Evolutionary conservation across 768 basidiomycete genomes (phyloP).

Genomic region (Rhizopogon roseolus): DNA sequence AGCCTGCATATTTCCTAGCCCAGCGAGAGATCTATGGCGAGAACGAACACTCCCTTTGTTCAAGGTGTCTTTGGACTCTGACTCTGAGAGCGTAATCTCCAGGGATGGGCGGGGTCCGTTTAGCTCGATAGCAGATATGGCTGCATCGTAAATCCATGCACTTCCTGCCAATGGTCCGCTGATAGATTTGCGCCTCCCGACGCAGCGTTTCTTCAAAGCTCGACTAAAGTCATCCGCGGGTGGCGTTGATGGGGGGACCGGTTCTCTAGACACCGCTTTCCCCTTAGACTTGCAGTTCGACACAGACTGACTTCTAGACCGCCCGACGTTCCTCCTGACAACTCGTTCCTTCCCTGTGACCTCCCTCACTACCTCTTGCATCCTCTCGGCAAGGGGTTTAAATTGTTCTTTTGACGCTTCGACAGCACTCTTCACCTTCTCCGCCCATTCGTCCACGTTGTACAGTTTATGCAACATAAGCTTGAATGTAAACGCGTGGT

Average conservation of each 20-base stretch:
- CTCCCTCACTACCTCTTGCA: slow-evolving; percentile 12
- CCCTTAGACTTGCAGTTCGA: slow-evolving; percentile 13
- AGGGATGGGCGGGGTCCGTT: slow-evolving; percentile 11
- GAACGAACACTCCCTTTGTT: slow-evolving; percentile 5
- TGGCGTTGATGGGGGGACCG: neutral
- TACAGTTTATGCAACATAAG: slow-evolving; percentile 67
- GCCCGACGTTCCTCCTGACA: slow-evolving; percentile 14
- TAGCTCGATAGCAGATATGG: slow-evolving; percentile 38
- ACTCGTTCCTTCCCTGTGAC: slow-evolving; percentile 11
- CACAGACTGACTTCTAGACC: slow-evolving; percentile 32
- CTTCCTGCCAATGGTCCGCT: slow-evolving; percentile 26
- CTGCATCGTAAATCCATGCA: slow-evolving; percentile 49
- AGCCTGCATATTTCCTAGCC: slow-evolving; percentile 11
- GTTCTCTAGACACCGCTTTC: neutral
- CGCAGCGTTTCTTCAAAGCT: slow-evolving; percentile 52
- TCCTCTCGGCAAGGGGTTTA: slow-evolving; percentile 45
- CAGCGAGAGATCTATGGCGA: slow-evolving; percentile 21
- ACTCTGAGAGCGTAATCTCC: slow-evolving; percentile 15
- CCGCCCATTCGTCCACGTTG: slow-evolving; percentile 52
- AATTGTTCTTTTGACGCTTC: slow-evolving; percentile 51
- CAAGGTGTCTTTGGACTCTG: neutral
- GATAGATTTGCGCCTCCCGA: slow-evolving; percentile 45
- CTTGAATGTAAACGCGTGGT: slow-evolving; percentile 60
- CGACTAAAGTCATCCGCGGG: slow-evolving; percentile 15
- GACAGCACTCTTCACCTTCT: slow-evolving; percentile 49